Base-by-base conservation (phyloP, 768 basidiomycete species). In the Mycena chlorophos region DNA sequence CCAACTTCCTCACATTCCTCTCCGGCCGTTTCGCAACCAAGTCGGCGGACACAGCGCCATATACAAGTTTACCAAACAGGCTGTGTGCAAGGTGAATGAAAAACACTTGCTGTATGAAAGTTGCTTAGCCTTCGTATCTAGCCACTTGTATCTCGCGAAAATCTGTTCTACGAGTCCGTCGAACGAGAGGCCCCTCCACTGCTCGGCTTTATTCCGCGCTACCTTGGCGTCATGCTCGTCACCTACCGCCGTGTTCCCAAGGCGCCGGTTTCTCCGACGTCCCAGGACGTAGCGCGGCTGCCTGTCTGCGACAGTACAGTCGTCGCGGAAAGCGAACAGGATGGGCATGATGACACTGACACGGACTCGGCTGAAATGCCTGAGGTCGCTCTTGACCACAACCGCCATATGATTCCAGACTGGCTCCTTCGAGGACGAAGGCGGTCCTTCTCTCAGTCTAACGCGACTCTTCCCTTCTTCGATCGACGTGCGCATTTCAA, bases 191-290 rank as follows among this genome's bases (percentile, higher is more conserved):
- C 92, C 0, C 96, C 97, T 0, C 94, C 92, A 3, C 79, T 99
- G 8, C 80, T 98, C 3, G 88, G 83, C 14, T 99, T 93, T 66
- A 97, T 98, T 56, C 97, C 97, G n/a, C 88, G 95, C 40, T 99
- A 99, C 71, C 79, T 99, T 16, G 97, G 97, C 22, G 97, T 99
- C 52, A 97, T 99, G 94, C 82, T 98, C 38, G 96, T 99, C 64
- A 96, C 89, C 50, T 98, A 98, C 68, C 86, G 97, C 23, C 83
- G 88, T 14, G 89, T 93, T 37, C 73, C 80, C 14, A 85, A 79
- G 64, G 65, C 70, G 13, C 64, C 69, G 17, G 61, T 66, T 34
- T 47, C 57, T 31, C 63, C 63, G 30, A 61, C 62, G 28, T 65
- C 54, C 13, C 47, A 42, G 26, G 58, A 63, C 60, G 47, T 51